Percentiles rank a stretch among this genome's conserved stretches.
Evolutionary conservation across 345 rosid species (phyloP).

Genomic region (Pistacia atlantica): DNA sequence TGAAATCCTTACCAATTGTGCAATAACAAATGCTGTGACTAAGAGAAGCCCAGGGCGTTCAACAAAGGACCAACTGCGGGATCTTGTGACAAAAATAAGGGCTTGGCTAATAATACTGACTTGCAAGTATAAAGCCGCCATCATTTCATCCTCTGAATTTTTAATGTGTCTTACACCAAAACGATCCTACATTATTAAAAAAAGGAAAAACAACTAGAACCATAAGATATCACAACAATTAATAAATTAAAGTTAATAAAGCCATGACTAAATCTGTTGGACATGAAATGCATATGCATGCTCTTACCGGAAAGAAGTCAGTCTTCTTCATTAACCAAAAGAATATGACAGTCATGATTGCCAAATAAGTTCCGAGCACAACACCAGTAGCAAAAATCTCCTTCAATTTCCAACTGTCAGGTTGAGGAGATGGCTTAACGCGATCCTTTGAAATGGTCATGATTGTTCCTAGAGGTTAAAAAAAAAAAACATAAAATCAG

Average conservation of each 20-base stretch:
- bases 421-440: conserved; percentile 86
- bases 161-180: conserved; percentile 57
- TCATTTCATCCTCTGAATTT: conserved; percentile 43
- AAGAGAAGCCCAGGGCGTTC: conserved; percentile 85
- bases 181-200: conserved; percentile 41
- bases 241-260: not conserved
- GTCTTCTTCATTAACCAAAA: conserved; percentile 84
- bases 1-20: conserved; percentile 66
- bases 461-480: conserved; percentile 59
- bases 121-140: conserved; percentile 85
- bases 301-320: conserved; percentile 68
- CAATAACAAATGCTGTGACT: conserved; percentile 56
- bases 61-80: conserved; percentile 82
- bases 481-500: conserved; percentile 5
- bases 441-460: conserved; percentile 91
- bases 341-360: conserved; percentile 80
- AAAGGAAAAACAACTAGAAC: conserved; percentile 6
- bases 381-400: conserved; percentile 82
- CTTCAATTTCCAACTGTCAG: conserved; percentile 90
- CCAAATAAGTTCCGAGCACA: conserved; percentile 83
- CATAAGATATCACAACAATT: conserved; percentile 1
- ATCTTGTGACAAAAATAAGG: conserved; percentile 83
- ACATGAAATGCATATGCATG: not conserved
- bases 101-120: conserved; percentile 91
- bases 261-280: not conserved